These are phyloP conservation scores for Myxozyma geophila DNA, from an alignment of 805 yeast species.

Conservation along the genomic window DNA sequence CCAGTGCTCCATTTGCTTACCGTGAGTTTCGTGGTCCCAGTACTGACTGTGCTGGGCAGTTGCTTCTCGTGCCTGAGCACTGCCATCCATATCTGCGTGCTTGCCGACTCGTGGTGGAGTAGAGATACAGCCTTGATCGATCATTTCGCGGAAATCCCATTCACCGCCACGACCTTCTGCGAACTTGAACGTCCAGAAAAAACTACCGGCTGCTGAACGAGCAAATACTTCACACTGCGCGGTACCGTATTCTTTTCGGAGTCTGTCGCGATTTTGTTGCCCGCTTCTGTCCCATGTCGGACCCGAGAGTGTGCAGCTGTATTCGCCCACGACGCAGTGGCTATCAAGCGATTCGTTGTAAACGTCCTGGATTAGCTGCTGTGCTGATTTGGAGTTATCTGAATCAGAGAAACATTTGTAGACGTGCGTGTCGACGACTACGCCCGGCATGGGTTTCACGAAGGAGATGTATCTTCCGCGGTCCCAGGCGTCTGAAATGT, in stretches of 20 bases:
- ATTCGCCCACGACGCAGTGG: slow-evolving; percentile 86
- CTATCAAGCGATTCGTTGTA: slow-evolving; percentile 52
- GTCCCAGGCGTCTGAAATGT: slow-evolving; percentile 96
- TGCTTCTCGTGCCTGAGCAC: slow-evolving; percentile 44
- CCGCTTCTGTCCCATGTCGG: slow-evolving; percentile 66
- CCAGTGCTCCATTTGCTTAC: slow-evolving; percentile 75
- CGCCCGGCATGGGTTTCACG: slow-evolving; percentile 61
- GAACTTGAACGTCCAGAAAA: slow-evolving; percentile 91
- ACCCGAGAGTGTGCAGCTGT: slow-evolving; percentile 83
- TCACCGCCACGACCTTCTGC: slow-evolving; percentile 92
- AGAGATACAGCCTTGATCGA: slow-evolving; percentile 45
- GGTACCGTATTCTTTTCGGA: slow-evolving; percentile 66
- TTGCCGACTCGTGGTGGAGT: slow-evolving; percentile 22
- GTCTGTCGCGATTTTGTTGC: slow-evolving; percentile 54
- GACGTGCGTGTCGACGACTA: slow-evolving; percentile 81
- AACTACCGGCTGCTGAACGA: slow-evolving; percentile 59
- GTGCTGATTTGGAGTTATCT: slow-evolving; percentile 70
- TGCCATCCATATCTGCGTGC: slow-evolving; percentile 46
- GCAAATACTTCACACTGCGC: slow-evolving; percentile 48
- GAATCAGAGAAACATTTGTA: slow-evolving; percentile 83
- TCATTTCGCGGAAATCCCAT: slow-evolving; percentile 89
- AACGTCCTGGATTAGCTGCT: slow-evolving; percentile 63
- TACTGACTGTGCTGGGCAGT: slow-evolving; percentile 59
- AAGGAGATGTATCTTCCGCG: slow-evolving; percentile 75
- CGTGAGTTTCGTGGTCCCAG: slow-evolving; percentile 66